Conservation (phyloP, 495 filamentous ascomycete genomes). For the Daldinia childiae region DNA sequence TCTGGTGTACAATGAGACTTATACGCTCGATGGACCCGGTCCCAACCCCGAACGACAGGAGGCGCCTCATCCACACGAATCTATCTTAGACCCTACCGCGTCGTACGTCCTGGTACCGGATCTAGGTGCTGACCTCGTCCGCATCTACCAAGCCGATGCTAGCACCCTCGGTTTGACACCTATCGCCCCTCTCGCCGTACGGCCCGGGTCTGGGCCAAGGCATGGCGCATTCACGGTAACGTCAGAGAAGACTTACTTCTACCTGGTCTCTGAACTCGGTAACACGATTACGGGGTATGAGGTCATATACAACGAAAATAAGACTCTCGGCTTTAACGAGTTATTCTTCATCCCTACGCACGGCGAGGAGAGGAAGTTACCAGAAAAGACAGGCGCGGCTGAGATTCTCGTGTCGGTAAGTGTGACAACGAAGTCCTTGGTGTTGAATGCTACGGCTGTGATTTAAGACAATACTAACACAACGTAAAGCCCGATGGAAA, state of each 20-base stretch:
- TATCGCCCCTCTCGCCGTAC: constrained; percentile 44
- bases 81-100: constrained; percentile 73
- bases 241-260: constrained; percentile 62
- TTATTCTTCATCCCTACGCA: constrained; percentile 57
- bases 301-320: constrained; percentile 62
- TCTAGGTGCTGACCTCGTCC: constrained; percentile 75
- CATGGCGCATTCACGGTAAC: constrained; percentile 70
- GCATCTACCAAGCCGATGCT: constrained; percentile 66
- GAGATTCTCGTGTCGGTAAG: constrained; percentile 70
- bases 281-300: constrained; percentile 67
- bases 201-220: constrained; percentile 69
- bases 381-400: constrained; percentile 58
- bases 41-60: constrained; percentile 65
- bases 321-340: constrained; percentile 57
- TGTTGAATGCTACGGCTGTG: not conserved
- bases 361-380: constrained; percentile 49
- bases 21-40: constrained; percentile 60
- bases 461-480: constrained; percentile 1
- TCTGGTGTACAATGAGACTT: constrained; percentile 61
- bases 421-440: constrained; percentile 1
- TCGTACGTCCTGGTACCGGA: constrained; percentile 73
- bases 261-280: constrained; percentile 69
- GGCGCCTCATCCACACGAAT: constrained; percentile 74
- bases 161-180: constrained; percentile 49
- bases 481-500: constrained; percentile 61